Evolutionary conservation across 768 basidiomycete species (phyloP).

Genomic region (Mycena haematopus): DNA sequence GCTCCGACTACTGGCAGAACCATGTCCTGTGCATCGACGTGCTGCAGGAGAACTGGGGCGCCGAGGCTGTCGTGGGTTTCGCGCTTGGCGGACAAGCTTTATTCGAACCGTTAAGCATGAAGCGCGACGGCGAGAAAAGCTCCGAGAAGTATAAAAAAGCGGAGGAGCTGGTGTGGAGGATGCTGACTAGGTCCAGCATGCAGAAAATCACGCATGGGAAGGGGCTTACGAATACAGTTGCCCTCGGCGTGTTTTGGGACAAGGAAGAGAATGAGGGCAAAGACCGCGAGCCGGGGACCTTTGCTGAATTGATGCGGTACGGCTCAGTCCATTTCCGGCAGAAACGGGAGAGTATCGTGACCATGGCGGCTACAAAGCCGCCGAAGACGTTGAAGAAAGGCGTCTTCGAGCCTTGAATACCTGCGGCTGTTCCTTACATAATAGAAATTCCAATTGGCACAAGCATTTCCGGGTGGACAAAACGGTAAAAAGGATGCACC

Average conservation of each 20-base stretch:
- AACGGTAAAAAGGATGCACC: too few relatives aligned
- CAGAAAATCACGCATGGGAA: constrained; percentile 6
- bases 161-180: constrained; percentile 1
- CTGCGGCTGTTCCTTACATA: too few relatives aligned
- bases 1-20: constrained; percentile 1
- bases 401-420: neutral
- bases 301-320: constrained; percentile 1
- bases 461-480: too few relatives aligned
- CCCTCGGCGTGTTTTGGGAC: neutral
- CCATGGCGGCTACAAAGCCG: neutral
- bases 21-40: constrained; percentile 1
- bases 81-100: neutral
- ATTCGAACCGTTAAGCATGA: neutral
- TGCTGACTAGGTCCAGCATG: constrained; percentile 1
- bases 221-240: constrained; percentile 1
- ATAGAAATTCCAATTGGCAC: too few relatives aligned
- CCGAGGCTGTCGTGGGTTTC: neutral
- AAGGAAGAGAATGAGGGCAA: constrained; percentile 2
- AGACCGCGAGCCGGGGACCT: neutral
- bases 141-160: neutral
- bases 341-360: neutral
- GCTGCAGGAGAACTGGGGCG: constrained; percentile 7
- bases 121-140: neutral
- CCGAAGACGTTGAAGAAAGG: constrained; percentile 2
- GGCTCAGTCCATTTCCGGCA: constrained; percentile 3